A percentile compares a stretch with the other conserved stretches of the same genome.
Evolutionary conservation across 768 basidiomycete species (phyloP).

Genomic region (Phaffia tasmanica): DNA sequence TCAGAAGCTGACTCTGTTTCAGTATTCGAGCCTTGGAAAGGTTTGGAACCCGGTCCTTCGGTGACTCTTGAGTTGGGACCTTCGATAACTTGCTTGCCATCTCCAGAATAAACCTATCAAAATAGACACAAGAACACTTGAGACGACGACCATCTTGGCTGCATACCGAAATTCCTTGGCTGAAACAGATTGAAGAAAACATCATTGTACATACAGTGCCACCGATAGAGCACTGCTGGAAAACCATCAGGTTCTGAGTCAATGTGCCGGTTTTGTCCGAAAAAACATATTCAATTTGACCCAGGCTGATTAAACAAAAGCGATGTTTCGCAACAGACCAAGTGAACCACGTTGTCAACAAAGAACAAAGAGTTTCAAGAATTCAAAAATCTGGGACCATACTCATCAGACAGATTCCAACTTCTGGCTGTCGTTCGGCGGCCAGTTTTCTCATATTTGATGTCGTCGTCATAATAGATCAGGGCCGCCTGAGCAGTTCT

Average conservation of each 20-base stretch:
- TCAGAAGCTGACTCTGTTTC: too few relatives aligned
- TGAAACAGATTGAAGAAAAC: neutral
- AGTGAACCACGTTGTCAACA: conserved; percentile 42
- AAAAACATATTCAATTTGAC: conserved; percentile 92
- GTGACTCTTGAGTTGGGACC: too few relatives aligned
- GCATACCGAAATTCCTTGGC: too few relatives aligned
- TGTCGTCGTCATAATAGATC: conserved; percentile 41
- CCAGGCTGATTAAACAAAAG: conserved; percentile 43
- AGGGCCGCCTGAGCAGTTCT: conserved; percentile 50
- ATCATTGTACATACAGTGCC: conserved; percentile 39
- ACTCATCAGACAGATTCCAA: conserved; percentile 91
- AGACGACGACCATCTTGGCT: neutral
- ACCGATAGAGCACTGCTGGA: conserved; percentile 82
- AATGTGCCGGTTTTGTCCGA: conserved; percentile 95
- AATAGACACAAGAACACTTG: neutral
- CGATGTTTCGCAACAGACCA: neutral
- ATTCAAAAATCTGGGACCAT: neutral
- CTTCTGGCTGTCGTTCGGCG: conserved; percentile 67
- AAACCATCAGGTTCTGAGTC: conserved; percentile 98
- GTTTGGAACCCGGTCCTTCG: too few relatives aligned
- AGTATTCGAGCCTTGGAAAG: too few relatives aligned
- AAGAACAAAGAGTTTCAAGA: too few relatives aligned
- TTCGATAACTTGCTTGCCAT: too few relatives aligned
- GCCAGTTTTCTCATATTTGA: conserved; percentile 63
- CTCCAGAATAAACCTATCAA: too few relatives aligned